Conservation (phyloP, 306 rosid genomes). For the Chamaecrista fasciculata region DNA sequence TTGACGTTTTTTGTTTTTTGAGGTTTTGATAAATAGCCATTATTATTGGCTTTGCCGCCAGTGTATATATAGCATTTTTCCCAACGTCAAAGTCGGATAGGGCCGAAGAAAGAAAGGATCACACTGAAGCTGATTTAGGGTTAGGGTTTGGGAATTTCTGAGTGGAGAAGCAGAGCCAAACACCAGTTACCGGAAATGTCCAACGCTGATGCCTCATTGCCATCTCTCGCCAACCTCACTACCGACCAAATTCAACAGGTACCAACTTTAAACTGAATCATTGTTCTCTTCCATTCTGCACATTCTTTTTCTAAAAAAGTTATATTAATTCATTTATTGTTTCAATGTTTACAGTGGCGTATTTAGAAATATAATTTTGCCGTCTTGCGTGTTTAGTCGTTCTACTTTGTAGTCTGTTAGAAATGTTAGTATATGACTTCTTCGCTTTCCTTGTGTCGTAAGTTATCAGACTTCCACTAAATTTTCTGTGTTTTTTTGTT, state of each 20-base stretch:
- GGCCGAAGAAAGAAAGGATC: not conserved
- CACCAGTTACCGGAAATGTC: conserved; percentile 28
- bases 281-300: conserved; percentile 14
- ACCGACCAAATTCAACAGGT: conserved; percentile 62
- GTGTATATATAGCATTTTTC: not conserved
- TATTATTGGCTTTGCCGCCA: not conserved
- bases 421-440: not conserved
- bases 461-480: conserved; percentile 23
- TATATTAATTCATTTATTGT: not conserved
- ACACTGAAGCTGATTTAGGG: conserved; percentile 26
- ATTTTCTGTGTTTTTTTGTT: not conserved
- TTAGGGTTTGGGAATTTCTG: conserved; percentile 33
- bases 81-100: not conserved
- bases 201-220: conserved; percentile 40
- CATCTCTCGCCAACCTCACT: conserved; percentile 25
- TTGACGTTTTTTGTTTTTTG: too few relatives aligned
- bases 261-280: not conserved
- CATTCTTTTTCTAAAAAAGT: too few relatives aligned
- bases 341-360: not conserved
- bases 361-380: conserved; percentile 23
- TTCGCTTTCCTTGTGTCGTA: conserved; percentile 42
- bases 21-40: too few relatives aligned
- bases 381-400: not conserved
- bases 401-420: not conserved
- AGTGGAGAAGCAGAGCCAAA: conserved; percentile 15